Base-by-base conservation (phyloP, 257 asterid genomes). In the Striga asiatica region DNA sequence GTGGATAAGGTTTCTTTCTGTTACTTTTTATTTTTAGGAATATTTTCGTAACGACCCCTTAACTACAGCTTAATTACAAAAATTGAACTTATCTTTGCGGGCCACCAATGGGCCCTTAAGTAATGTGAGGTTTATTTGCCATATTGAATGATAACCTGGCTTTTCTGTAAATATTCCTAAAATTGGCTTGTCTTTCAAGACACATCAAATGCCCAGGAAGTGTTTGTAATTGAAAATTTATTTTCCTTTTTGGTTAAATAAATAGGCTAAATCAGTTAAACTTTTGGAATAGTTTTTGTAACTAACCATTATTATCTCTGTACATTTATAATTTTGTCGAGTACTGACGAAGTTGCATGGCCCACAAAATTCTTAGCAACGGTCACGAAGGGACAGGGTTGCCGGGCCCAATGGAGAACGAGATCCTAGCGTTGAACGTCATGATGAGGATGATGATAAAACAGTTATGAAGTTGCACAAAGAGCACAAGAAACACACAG, bases 371-470 rank as follows among this genome's bases (percentile, higher is more conserved):
- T 53, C 64, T 60, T 65, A 78, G 88, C 93, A 82, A 60, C 93
- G 85, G 23, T 52, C 56, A 43, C 79, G 78, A 14, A 67, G 81
- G 73, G 95, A 84, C 51, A 78, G 77, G 72, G 60, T 70, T 47
- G 63, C 60, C 19, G 79, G 88, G 27, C 73, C 88, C 48, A 74
- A 74, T 47, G 76, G 73, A 47, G 88, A 84, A 56, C 76, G 78
- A 14, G 97, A 92, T 65, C 82, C 61, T 66, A 84, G 96, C 25
- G 86, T 81, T 58, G 96, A 87, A 73, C 84, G 68, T 24, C 83
- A 83, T 14, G 98, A 88, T 64, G 64, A 78, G 32, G 93, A 81
- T 46, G 97, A 81, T 59, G 95, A 82, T 64, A 92, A 84, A 74
- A 64, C 83, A 19, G 75, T 62, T 67, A 51, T 68, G 57, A 81